Percentiles rank a stretch among this genome's conserved stretches.
These are phyloP conservation scores for Agrocybe praecox DNA, from an alignment of 768 basidiomycete genomes.

Conservation along the genomic window DNA sequence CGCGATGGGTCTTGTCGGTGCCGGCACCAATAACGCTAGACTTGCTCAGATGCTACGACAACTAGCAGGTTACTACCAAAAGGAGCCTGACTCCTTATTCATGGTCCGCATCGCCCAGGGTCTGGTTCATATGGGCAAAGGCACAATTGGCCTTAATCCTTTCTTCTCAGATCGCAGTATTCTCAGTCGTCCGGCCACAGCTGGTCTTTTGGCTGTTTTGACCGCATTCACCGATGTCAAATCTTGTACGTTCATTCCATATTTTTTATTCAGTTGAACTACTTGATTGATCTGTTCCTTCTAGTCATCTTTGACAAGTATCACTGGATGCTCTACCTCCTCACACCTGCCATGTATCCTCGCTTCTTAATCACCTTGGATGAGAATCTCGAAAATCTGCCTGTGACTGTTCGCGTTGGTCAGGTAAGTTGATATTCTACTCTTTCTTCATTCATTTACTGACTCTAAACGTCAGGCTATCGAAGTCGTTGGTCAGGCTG, in stretches of 20 bases:
- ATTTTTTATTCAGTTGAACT: neutral
- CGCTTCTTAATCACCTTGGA: conserved; percentile 97
- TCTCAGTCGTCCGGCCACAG: conserved; percentile 87
- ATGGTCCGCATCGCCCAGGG: conserved; percentile 96
- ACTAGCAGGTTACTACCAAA: conserved; percentile 96
- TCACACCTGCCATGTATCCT: conserved; percentile 96
- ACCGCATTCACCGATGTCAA: conserved; percentile 95
- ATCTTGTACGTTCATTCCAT: conserved; percentile 67
- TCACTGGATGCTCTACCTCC: conserved; percentile 99
- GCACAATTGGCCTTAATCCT: conserved; percentile 94
- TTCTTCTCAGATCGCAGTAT: conserved; percentile 93
- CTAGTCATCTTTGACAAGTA: conserved; percentile 91
- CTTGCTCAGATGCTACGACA: conserved; percentile 97
- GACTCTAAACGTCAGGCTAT: conserved; percentile 62
- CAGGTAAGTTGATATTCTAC: conserved; percentile 50
- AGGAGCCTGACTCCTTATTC: conserved; percentile 96
- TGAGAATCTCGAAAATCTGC: conserved; percentile 83
- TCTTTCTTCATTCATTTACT: neutral
- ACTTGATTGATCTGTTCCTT: conserved; percentile 5
- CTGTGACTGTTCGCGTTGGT: conserved; percentile 94
- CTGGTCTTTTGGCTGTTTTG: conserved; percentile 85
- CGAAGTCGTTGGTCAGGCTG: conserved; percentile 97
- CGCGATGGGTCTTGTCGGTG: conserved; percentile 97
- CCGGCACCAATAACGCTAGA: conserved; percentile 98
- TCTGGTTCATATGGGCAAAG: conserved; percentile 99